Evolutionary conservation across 116 monocot genomes (phyloP).

Genomic region (Zostera marina): DNA sequence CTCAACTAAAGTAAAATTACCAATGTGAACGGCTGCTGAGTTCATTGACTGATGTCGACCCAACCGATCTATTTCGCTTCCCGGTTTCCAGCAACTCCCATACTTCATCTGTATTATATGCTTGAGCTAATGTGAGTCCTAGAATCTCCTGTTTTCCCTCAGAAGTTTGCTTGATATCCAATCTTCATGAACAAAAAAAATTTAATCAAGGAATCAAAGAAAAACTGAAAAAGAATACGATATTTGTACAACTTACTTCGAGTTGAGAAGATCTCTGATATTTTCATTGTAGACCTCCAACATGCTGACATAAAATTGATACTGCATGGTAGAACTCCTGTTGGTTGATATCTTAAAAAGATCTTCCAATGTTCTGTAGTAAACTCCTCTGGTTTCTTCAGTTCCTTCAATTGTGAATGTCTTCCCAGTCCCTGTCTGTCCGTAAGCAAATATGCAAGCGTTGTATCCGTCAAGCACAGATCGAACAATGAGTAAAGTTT

Average conservation of each 20-base stretch:
- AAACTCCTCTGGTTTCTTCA: slow-evolving; percentile 68
- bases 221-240: too few relatives aligned
- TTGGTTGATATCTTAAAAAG: slow-evolving; percentile 36
- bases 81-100: slow-evolving; percentile 79
- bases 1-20: slow-evolving; percentile 13
- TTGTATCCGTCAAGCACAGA: slow-evolving; percentile 89
- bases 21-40: slow-evolving; percentile 92
- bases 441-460: slow-evolving; percentile 99
- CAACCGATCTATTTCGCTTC: slow-evolving; percentile 73
- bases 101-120: slow-evolving; percentile 51
- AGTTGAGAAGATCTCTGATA: too few relatives aligned
- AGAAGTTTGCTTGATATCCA: too few relatives aligned
- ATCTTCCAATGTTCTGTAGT: slow-evolving; percentile 72
- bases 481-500: slow-evolving; percentile 54
- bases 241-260: too few relatives aligned
- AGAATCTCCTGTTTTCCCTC: too few relatives aligned
- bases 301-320: too few relatives aligned
- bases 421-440: slow-evolving; percentile 98
- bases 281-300: slow-evolving; percentile 88
- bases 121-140: slow-evolving; percentile 74
- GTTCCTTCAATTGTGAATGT: slow-evolving; percentile 96
- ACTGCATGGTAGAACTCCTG: slow-evolving; percentile 55
- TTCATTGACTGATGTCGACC: slow-evolving; percentile 69
- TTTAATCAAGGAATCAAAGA: too few relatives aligned
- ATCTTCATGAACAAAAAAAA: too few relatives aligned